phyloP scores from a whole-genome alignment of 2,329 filamentous ascomycete genomes.

The Dactylellina drechsleri region DNA sequence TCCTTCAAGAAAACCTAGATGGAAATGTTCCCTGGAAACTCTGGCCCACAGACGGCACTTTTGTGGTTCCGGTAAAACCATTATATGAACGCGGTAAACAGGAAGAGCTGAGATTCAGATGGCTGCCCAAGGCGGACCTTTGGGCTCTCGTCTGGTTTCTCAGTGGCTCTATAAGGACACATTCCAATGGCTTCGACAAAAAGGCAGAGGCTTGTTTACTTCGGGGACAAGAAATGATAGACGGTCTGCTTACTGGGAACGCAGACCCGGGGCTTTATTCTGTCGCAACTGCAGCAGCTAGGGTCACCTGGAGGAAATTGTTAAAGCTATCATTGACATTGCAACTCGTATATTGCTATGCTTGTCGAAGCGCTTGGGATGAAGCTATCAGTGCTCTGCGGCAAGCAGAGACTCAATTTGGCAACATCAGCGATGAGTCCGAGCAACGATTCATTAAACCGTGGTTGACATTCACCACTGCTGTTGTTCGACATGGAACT shows the following conservation, averaged over 20 bases:
- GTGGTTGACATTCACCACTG: conserved; percentile 48
- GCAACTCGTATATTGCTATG: conserved; percentile 49
- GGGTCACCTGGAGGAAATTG: conserved; percentile 41
- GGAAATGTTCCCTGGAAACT: conserved; percentile 63
- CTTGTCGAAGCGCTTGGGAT: conserved; percentile 46
- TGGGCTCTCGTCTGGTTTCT: conserved; percentile 72
- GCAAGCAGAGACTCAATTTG: conserved; percentile 46
- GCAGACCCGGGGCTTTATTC: conserved; percentile 46
- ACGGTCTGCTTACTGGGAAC: conserved; percentile 57
- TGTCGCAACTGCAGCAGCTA: conserved; percentile 41
- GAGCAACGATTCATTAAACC: conserved; percentile 49
- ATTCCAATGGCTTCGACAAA: conserved; percentile 68
- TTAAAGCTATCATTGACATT: conserved; percentile 42
- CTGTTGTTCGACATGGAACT: conserved; percentile 46
- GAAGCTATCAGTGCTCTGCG: conserved; percentile 42
- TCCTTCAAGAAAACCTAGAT: conserved; percentile 69
- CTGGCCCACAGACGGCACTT: conserved; percentile 65
- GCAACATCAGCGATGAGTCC: conserved; percentile 33
- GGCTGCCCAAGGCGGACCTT: conserved; percentile 71
- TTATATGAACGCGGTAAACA: conserved; percentile 59
- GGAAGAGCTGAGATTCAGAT: conserved; percentile 67
- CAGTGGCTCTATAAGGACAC: conserved; percentile 68
- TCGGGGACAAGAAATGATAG: conserved; percentile 68
- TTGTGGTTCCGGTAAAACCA: conserved; percentile 64
- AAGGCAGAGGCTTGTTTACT: conserved; percentile 69